These are phyloP conservation scores for Oryza meridionalis DNA, from an alignment of 176 grass and related monocot genomes.

Conservation along the genomic window DNA sequence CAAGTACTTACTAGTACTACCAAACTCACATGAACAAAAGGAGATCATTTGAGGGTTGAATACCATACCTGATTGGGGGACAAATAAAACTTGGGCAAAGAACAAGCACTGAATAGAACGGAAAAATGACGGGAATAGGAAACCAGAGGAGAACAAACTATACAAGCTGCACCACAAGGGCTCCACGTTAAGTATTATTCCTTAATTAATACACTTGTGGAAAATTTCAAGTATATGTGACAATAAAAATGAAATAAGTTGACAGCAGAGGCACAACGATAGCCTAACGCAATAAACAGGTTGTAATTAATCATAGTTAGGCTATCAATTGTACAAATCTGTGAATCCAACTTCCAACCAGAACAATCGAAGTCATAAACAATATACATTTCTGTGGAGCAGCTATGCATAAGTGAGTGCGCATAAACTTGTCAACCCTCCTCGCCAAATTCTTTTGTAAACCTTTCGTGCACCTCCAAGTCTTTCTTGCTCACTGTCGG, in stretches of 20 bases:
- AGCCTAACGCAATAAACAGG: conserved; percentile 19
- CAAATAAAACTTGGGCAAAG: background rate
- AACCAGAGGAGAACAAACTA: background rate
- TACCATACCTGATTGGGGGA: background rate
- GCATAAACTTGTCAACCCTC: conserved; percentile 62
- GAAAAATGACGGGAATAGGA: too few relatives aligned
- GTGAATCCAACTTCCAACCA: conserved; percentile 37
- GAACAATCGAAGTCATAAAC: conserved; percentile 44
- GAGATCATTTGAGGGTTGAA: background rate
- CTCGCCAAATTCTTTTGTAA: conserved; percentile 95
- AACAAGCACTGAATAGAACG: background rate
- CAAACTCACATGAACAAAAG: background rate
- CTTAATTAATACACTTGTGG: conserved; percentile 45
- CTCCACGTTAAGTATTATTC: conserved; percentile 40
- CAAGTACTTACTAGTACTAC: too few relatives aligned
- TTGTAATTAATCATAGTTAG: conserved; percentile 4
- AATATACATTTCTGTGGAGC: conserved; percentile 59
- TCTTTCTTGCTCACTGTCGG: conserved; percentile 93
- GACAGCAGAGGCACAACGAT: conserved; percentile 33
- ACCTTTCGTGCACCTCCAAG: conserved; percentile 91
- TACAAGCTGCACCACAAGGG: conserved; percentile 48
- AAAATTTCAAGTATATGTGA: conserved; percentile 33
- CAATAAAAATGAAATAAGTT: conserved; percentile 41
- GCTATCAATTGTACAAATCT: conserved; percentile 48
- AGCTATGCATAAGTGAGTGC: conserved; percentile 32